These are phyloP conservation scores for Marasmius oreades DNA, from an alignment of 1,284 basidiomycete species.

Conservation along the genomic window DNA sequence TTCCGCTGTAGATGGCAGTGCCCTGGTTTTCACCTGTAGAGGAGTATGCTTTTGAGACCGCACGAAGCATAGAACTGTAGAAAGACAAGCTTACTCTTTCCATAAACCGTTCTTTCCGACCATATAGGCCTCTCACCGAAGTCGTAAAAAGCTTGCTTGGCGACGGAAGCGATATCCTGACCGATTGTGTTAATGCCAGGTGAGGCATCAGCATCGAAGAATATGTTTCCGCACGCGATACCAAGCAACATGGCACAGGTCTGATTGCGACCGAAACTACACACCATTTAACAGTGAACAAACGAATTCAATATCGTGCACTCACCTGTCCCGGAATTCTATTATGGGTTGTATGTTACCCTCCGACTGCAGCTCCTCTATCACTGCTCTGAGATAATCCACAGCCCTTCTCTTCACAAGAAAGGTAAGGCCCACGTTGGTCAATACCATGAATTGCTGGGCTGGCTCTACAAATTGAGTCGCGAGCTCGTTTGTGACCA, in stretches of 20 bases:
- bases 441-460: constrained; percentile 82
- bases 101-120: constrained; percentile 72
- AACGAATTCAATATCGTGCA: background rate
- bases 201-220: constrained; percentile 51
- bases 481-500: constrained; percentile 75
- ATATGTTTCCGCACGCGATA: constrained; percentile 73
- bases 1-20: constrained; percentile 79
- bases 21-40: constrained; percentile 61
- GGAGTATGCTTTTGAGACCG: constrained; percentile 4
- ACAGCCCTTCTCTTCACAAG: constrained; percentile 81
- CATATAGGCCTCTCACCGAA: constrained; percentile 79
- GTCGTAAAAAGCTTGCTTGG: constrained; percentile 82
- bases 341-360: constrained; percentile 66
- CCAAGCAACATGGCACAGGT: constrained; percentile 91
- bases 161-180: constrained; percentile 61
- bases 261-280: constrained; percentile 83
- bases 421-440: constrained; percentile 81
- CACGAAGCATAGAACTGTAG: background rate
- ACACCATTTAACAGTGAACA: background rate
- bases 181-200: constrained; percentile 49
- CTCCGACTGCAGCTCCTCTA: constrained; percentile 70
- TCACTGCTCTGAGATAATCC: constrained; percentile 74
- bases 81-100: constrained; percentile 33
- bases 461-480: constrained; percentile 73
- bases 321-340: constrained; percentile 69